phyloP scores from a whole-genome alignment of 768 basidiomycete species.

The Russula ochroleuca region DNA sequence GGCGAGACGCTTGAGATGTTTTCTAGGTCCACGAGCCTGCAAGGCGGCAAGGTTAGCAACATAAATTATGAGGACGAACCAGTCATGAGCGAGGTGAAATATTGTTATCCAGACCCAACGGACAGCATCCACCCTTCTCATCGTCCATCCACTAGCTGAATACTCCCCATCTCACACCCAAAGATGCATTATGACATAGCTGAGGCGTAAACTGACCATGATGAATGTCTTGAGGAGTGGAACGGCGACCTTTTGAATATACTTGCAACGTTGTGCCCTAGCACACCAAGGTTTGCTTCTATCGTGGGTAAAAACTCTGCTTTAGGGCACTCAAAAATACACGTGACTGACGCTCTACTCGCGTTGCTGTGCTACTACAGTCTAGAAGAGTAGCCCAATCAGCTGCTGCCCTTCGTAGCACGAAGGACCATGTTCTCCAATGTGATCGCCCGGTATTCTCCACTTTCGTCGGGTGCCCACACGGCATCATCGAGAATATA shows the following conservation, averaged over 20 bases:
- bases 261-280: conserved; percentile 7
- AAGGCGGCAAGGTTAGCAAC: conserved; percentile 30
- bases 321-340: conserved; percentile 11
- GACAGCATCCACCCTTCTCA: conserved; percentile 34
- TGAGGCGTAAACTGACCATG: conserved; percentile 36
- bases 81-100: conserved; percentile 17
- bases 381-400: not conserved
- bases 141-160: conserved; percentile 12
- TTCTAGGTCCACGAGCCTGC: conserved; percentile 96
- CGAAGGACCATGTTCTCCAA: conserved; percentile 85
- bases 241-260: conserved; percentile 32
- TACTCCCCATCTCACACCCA: conserved; percentile 9
- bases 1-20: conserved; percentile 95
- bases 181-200: not conserved
- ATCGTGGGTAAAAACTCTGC: conserved; percentile 21
- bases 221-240: conserved; percentile 35
- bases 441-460: conserved; percentile 69
- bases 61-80: conserved; percentile 13
- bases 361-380: not conserved
- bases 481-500: conserved; percentile 94
- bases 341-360: conserved; percentile 5
- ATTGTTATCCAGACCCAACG: conserved; percentile 31
- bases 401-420: conserved; percentile 35
- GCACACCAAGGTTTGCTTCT: conserved; percentile 19
- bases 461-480: conserved; percentile 67